phyloP scores from a whole-genome alignment of 495 filamentous ascomycete species.

The Clohesyomyces aquaticus region DNA sequence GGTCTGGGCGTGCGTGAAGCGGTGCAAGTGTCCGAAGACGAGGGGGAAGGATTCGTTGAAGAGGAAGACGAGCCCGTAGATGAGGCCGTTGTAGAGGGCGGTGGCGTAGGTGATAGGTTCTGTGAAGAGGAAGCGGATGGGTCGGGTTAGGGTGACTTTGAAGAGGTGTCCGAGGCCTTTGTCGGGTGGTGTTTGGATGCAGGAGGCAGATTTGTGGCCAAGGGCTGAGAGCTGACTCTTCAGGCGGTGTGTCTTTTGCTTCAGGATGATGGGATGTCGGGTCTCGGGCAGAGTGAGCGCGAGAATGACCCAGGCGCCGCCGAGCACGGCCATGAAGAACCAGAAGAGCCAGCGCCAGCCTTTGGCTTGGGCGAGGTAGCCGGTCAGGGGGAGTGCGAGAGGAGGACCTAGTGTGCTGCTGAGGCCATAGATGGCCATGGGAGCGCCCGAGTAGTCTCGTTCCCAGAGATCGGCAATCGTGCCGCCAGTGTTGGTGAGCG shows the following conservation, averaged over 20 bases:
- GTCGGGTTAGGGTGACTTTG: slow-evolving; percentile 44
- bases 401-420: slow-evolving; percentile 13
- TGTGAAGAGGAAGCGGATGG: slow-evolving; percentile 47
- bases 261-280: slow-evolving; percentile 15
- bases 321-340: slow-evolving; percentile 15
- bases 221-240: slow-evolving; percentile 45
- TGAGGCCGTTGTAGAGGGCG: slow-evolving; percentile 53
- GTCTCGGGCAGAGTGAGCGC: slow-evolving; percentile 12
- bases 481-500: slow-evolving; percentile 84
- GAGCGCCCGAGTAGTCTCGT: slow-evolving; percentile 7
- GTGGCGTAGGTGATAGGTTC: slow-evolving; percentile 65
- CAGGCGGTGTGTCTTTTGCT: slow-evolving; percentile 25
- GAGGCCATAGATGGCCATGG: slow-evolving; percentile 14
- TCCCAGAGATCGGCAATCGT: slow-evolving; percentile 76
- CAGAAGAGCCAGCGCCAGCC: slow-evolving; percentile 16
- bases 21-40: slow-evolving; percentile 62
- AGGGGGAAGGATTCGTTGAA: slow-evolving; percentile 67
- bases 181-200: slow-evolving; percentile 9
- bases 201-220: slow-evolving; percentile 41
- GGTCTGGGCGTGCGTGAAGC: slow-evolving; percentile 61
- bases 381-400: slow-evolving; percentile 4
- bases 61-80: slow-evolving; percentile 70
- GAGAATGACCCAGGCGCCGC: slow-evolving; percentile 12
- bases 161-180: slow-evolving; percentile 38
- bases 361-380: slow-evolving; percentile 6